Evolutionary conservation across 805 yeast genomes (phyloP), one percentile per base, ranked within the genome.

Genomic region (Ascoidea asiatica): DNA sequence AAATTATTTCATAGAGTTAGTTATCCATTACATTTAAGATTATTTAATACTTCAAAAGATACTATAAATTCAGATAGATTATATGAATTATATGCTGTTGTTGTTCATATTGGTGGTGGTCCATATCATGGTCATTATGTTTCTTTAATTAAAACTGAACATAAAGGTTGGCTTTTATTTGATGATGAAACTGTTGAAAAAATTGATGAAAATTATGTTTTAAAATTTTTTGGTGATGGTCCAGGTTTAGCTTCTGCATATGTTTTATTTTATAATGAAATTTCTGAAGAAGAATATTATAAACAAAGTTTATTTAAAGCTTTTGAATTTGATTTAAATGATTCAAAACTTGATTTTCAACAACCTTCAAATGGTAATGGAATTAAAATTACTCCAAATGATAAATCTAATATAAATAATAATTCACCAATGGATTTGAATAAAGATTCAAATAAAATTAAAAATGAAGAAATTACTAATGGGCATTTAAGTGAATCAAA

Each of bases 61-160:
- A 56, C 74, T 21, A 42, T 63, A 62, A 20, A 61, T 18, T 50
- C 47, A 1, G 75, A 75, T 51, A 75, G 74, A 53, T 67, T 79
- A 18, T 92, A 88, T 56, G 95, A 89, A 54, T 64, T 92, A 43
- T 81, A 78, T 50, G 86, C 90, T 0, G 79, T 90, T 39, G 92
- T 92, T 11, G 88, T 92, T 8, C 98, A 92, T 57, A 79, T 92
- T 52, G 98, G 98, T 5, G 95, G 96, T 4, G 97, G 97, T 0
- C 97, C 97, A 1, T 88, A 87, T 65, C 96, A 89, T 62, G 98
- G 98, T 0, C 98, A 92, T 59, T 92, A 92, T 59, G 90, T 92
- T 7, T 73, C 95, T 0, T 65, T 92, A 4, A 81, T 92, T 48
- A 87, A 87, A 56, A 81, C 88, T 4, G 78, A 74, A 44, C 69